A percentile compares a stretch with the other conserved stretches of the same genome.
Conservation (phyloP, 805 yeast species). For the Nakazawaea populi region DNA sequence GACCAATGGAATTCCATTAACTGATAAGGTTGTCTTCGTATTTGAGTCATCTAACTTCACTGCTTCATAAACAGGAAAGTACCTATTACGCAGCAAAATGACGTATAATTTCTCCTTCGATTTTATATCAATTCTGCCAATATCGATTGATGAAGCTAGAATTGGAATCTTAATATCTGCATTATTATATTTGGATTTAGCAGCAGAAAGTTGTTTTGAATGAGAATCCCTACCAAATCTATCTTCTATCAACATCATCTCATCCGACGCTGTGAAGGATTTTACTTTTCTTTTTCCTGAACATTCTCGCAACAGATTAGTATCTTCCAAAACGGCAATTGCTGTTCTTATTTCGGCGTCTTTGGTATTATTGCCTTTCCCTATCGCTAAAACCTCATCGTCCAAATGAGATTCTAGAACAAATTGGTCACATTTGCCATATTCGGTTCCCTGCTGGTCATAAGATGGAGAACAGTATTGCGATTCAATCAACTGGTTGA, state of each 20-base stretch:
- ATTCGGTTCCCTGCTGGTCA: not conserved
- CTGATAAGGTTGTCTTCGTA: not conserved
- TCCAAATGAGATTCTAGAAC: not conserved
- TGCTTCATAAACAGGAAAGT: not conserved
- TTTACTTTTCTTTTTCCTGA: not conserved
- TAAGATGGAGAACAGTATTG: not conserved
- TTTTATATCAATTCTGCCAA: not conserved
- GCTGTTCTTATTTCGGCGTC: constrained; percentile 8
- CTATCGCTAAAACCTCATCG: constrained; percentile 3
- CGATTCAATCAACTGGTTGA: not conserved
- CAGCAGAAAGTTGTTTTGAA: not conserved
- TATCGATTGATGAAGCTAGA: not conserved
- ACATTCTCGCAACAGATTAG: not conserved
- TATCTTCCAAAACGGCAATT: not conserved
- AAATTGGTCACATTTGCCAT: not conserved
- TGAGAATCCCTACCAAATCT: not conserved
- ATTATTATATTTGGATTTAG: not conserved
- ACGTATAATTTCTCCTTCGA: not conserved
- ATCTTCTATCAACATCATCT: not conserved
- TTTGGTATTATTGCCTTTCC: not conserved
- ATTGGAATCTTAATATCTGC: not conserved
- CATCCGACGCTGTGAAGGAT: not conserved
- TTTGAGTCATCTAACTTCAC: not conserved
- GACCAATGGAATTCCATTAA: not conserved
- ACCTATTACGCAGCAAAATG: not conserved